Evolutionary conservation across 1,139 yeast species (phyloP).

Genomic region (Saccharomyces hybrid): DNA sequence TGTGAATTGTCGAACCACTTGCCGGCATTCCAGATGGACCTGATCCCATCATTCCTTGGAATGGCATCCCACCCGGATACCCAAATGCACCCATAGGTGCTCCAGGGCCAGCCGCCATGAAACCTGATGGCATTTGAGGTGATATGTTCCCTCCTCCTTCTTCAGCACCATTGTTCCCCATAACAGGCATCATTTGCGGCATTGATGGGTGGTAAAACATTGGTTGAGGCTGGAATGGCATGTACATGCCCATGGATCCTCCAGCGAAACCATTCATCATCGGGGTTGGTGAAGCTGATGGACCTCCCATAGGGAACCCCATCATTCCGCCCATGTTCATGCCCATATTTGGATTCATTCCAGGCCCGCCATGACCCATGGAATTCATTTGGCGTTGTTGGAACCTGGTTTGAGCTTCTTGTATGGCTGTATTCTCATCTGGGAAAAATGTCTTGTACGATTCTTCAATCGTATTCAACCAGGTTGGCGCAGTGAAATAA

Average conservation of each 20-base stretch:
- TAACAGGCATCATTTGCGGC: constrained; percentile 29
- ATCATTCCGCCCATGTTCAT: constrained; percentile 22
- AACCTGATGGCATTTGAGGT: constrained; percentile 26
- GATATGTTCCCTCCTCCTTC: constrained; percentile 10
- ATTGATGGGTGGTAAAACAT: constrained; percentile 28
- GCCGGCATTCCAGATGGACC: constrained; percentile 7
- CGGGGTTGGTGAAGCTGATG: constrained; percentile 17
- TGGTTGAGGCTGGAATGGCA: constrained; percentile 33
- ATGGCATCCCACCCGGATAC: constrained; percentile 24
- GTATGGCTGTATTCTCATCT: constrained; percentile 26
- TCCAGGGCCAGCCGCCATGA: constrained; percentile 19
- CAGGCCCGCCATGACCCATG: constrained; percentile 14
- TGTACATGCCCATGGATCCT: constrained; percentile 26
- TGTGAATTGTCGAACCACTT: constrained; percentile 11
- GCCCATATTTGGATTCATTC: constrained; percentile 20
- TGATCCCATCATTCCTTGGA: constrained; percentile 23
- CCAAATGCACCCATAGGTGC: constrained; percentile 25
- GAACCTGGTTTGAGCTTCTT: constrained; percentile 26
- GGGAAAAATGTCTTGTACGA: constrained; percentile 46
- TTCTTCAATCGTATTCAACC: constrained; percentile 57
- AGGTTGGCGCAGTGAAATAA: constrained; percentile 71
- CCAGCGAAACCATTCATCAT: constrained; percentile 25
- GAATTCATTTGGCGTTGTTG: constrained; percentile 30
- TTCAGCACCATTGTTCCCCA: constrained; percentile 15
- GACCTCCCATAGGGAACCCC: constrained; percentile 25